Conservation (phyloP, 2,329 filamentous ascomycete species). For the Colletotrichum tofieldiae region DNA sequence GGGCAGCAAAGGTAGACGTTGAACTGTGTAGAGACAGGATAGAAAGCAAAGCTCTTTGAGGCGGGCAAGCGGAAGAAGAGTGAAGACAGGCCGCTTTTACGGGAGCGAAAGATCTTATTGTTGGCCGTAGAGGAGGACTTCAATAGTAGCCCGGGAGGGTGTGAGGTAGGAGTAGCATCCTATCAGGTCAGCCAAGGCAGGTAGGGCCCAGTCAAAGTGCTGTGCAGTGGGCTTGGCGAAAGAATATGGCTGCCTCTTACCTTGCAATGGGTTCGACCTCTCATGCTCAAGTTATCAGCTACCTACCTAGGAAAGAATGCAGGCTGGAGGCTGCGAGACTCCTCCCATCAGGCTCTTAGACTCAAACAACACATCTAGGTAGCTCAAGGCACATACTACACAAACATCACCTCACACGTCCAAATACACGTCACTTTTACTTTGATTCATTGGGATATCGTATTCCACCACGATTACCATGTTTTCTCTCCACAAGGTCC, state of each 20-base stretch:
- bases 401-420: neutral
- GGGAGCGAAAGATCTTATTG: neutral
- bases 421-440: neutral
- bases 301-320: too few species aligned
- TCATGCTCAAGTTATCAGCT: neutral
- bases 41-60: too few species aligned
- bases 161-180: neutral
- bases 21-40: neutral
- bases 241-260: neutral
- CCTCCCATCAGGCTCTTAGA: neutral
- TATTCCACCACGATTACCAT: neutral
- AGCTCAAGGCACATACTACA: neutral
- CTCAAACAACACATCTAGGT: neutral
- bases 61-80: neutral
- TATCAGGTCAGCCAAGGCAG: neutral
- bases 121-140: neutral
- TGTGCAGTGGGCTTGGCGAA: neutral
- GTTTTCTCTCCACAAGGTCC: conserved; percentile 1
- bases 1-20: neutral
- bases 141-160: neutral
- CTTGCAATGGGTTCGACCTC: neutral
- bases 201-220: neutral
- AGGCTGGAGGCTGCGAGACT: neutral
- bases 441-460: conserved; percentile 1
- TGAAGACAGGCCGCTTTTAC: neutral